phyloP scores from a whole-genome alignment of 192 early-diverging fungal genomes.

The Coemansia furcata region DNA sequence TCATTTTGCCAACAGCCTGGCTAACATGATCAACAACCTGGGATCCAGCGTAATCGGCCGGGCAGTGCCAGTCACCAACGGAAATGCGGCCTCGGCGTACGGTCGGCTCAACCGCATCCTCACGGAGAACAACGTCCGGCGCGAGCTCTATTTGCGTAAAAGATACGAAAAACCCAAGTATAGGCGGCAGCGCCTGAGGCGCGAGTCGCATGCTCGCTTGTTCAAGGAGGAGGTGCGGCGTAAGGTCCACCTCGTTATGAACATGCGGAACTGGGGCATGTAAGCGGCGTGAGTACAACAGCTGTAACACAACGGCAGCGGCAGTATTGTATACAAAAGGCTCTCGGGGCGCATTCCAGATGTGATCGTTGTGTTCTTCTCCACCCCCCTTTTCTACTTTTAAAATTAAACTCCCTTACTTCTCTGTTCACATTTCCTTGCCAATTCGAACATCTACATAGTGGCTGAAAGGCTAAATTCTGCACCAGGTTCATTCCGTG shows the following conservation, averaged over 20 bases:
- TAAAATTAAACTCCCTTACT: neutral
- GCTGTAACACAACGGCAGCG: neutral
- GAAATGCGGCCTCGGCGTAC: constrained; percentile 51
- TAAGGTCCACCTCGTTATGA: constrained; percentile 64
- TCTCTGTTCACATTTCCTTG: too few relatives aligned
- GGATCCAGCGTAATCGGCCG: constrained; percentile 34
- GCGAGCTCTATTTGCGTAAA: constrained; percentile 55
- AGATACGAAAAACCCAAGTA: constrained; percentile 70
- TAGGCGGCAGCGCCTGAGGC: constrained; percentile 58
- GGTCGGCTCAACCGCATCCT: constrained; percentile 59
- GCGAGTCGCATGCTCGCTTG: constrained; percentile 54
- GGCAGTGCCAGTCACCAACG: constrained; percentile 48
- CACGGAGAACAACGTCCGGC: constrained; percentile 56
- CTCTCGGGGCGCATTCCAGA: too few relatives aligned
- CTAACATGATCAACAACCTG: neutral
- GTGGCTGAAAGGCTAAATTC: neutral
- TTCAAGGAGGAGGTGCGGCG: constrained; percentile 61
- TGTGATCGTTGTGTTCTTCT: too few relatives aligned
- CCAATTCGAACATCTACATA: neutral
- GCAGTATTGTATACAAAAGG: too few relatives aligned
- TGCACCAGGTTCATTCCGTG: neutral
- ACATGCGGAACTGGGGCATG: constrained; percentile 56
- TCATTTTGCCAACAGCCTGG: constrained; percentile 26
- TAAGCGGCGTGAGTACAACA: neutral
- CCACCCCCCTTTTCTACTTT: too few relatives aligned